Percentiles rank a stretch among this genome's conserved stretches.
phyloP scores from a whole-genome alignment of 441 rosid genomes.

The Pelargonium australe region DNA sequence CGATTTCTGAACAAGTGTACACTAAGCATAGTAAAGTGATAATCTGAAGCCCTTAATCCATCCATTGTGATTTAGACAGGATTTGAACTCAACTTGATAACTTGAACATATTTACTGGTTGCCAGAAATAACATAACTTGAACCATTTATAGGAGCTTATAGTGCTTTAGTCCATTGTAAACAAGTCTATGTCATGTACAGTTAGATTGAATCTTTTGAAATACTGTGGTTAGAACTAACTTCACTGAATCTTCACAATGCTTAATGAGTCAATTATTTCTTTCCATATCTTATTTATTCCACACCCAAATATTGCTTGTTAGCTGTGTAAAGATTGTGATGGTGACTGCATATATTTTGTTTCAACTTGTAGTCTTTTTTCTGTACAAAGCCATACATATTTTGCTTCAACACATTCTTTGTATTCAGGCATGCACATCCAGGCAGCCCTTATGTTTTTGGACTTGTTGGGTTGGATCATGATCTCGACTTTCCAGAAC shows the following conservation, averaged over 20 bases:
- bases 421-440: constrained; percentile 92
- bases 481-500: constrained; percentile 98
- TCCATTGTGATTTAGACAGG: no score
- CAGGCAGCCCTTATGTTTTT: constrained; percentile 97
- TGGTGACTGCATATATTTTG: neutral
- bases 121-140: no score
- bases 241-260: neutral
- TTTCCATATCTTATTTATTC: neutral
- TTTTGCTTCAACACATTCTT: constrained; percentile 34
- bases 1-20: neutral
- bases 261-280: neutral
- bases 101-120: no score
- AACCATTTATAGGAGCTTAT: no score
- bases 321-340: neutral
- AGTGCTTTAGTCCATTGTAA: no score
- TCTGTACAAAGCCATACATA: constrained; percentile 10
- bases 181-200: neutral
- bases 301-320: neutral
- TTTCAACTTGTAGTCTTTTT: neutral
- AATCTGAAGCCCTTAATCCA: no score
- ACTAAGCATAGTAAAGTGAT: no score
- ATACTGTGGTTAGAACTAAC: neutral
- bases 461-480: constrained; percentile 97
- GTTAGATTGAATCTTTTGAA: neutral
- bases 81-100: no score